A percentile compares a stretch with the other conserved stretches of the same genome.
These are phyloP conservation scores for Mycena pura DNA, from an alignment of 768 basidiomycete species.

Conservation along the genomic window DNA sequence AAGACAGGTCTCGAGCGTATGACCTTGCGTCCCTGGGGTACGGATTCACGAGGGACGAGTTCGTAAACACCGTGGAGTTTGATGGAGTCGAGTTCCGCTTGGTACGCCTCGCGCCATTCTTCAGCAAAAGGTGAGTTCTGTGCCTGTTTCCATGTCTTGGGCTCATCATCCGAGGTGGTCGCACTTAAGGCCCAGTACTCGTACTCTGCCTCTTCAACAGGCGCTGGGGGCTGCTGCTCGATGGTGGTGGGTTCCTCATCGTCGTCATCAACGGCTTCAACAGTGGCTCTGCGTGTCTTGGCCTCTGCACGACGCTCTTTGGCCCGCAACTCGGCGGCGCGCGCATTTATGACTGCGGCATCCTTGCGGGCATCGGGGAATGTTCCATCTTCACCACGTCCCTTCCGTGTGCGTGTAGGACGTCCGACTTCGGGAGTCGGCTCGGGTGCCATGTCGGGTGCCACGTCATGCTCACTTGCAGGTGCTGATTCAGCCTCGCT, in stretches of 20 bases:
- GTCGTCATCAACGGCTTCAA: neutral
- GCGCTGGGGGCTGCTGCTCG: neutral
- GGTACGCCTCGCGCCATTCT: neutral
- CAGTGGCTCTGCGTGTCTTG: neutral
- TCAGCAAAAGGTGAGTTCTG: too few relatives aligned
- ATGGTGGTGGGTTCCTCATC: too few relatives aligned
- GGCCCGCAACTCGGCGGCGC: neutral
- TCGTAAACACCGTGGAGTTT: neutral
- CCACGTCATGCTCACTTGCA: too few relatives aligned
- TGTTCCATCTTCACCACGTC: neutral
- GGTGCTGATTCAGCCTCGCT: too few relatives aligned
- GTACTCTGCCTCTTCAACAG: neutral
- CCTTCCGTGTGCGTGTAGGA: neutral
- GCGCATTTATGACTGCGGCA: neutral
- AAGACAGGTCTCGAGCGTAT: neutral
- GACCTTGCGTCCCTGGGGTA: neutral
- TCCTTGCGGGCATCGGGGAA: conserved; percentile 1
- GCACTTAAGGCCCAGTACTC: conserved; percentile 1
- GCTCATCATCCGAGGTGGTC: too few relatives aligned
- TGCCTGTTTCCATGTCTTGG: too few relatives aligned
- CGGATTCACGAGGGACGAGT: neutral
- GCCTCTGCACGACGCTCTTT: neutral
- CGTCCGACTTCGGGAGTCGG: neutral
- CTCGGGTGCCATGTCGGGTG: neutral
- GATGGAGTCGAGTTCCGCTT: neutral